Evolutionary conservation across 1,284 basidiomycete genomes (phyloP).

Genomic region (Pholiota adiposa): DNA sequence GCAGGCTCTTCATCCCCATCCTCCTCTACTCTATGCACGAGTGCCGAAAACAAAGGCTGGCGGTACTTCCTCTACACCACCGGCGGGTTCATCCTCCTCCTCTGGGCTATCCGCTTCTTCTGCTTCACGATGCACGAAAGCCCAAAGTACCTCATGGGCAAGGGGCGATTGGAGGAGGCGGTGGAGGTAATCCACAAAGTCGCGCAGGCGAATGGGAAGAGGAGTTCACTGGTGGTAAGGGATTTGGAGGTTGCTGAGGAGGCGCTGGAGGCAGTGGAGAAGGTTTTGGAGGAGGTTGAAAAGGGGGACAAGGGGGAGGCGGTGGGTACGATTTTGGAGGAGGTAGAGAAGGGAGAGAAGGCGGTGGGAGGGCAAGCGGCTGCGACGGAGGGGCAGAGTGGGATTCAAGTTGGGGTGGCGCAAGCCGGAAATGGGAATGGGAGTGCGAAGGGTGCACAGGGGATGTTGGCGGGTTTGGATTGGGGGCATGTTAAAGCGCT

Average conservation of each 20-base stretch:
- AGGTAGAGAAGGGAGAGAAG: too few relatives aligned
- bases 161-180: constrained; percentile 72
- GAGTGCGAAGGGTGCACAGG: too few relatives aligned
- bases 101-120: constrained; percentile 75
- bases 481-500: constrained; percentile 56
- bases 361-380: too few relatives aligned
- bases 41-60: constrained; percentile 66
- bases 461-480: constrained; percentile 39
- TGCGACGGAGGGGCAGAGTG: too few relatives aligned
- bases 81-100: constrained; percentile 67
- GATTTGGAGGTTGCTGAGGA: constrained; percentile 34
- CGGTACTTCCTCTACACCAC: constrained; percentile 71
- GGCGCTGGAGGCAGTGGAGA: background rate
- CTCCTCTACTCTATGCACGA: constrained; percentile 24
- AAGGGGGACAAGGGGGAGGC: too few relatives aligned
- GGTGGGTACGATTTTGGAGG: too few relatives aligned
- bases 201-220: constrained; percentile 68
- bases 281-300: background rate
- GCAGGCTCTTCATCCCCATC: constrained; percentile 46
- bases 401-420: too few relatives aligned
- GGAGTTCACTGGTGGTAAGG: constrained; percentile 49
- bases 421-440: too few relatives aligned
- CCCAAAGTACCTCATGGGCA: constrained; percentile 78
- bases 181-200: constrained; percentile 72
- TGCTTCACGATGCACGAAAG: constrained; percentile 77